Conservation (phyloP, 768 basidiomycete genomes). For the Termitomyces sp. region DNA sequence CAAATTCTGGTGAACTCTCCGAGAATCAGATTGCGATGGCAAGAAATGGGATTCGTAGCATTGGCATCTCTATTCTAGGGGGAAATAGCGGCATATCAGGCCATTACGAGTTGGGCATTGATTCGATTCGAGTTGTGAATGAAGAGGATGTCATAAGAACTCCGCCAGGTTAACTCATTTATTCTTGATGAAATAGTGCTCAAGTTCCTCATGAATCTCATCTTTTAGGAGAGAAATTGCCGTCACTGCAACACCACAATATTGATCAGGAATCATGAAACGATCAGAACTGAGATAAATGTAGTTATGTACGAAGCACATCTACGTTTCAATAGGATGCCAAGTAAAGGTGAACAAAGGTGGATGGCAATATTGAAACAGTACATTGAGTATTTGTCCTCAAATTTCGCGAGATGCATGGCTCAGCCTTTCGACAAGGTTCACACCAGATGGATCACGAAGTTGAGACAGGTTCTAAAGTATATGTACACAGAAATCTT, state of each 20-base stretch:
- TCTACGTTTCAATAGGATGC: neutral
- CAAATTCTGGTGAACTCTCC: slow-evolving; percentile 67
- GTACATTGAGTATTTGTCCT: neutral
- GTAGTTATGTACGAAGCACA: neutral
- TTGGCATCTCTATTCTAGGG: slow-evolving; percentile 86
- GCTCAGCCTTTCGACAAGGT: neutral
- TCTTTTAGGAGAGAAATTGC: slow-evolving; percentile 9
- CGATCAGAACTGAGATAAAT: neutral
- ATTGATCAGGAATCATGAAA: neutral
- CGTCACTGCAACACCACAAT: slow-evolving; percentile 2
- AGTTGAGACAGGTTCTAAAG: slow-evolving; percentile 6
- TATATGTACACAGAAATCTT: slow-evolving; percentile 15
- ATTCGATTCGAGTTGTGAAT: slow-evolving; percentile 77
- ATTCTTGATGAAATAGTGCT: neutral
- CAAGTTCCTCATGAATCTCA: neutral
- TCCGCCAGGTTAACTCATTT: slow-evolving; percentile 15
- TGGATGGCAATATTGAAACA: neutral
- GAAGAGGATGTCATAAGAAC: slow-evolving; percentile 50
- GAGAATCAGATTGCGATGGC: slow-evolving; percentile 72
- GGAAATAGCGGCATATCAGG: slow-evolving; percentile 74
- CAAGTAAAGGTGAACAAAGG: neutral
- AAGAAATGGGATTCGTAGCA: slow-evolving; percentile 65
- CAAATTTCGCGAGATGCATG: neutral
- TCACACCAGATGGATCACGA: neutral
- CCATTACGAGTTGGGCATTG: slow-evolving; percentile 76